Evolutionary conservation across 805 yeast genomes (phyloP).

Genomic region (Yamadazyma insecticola): DNA sequence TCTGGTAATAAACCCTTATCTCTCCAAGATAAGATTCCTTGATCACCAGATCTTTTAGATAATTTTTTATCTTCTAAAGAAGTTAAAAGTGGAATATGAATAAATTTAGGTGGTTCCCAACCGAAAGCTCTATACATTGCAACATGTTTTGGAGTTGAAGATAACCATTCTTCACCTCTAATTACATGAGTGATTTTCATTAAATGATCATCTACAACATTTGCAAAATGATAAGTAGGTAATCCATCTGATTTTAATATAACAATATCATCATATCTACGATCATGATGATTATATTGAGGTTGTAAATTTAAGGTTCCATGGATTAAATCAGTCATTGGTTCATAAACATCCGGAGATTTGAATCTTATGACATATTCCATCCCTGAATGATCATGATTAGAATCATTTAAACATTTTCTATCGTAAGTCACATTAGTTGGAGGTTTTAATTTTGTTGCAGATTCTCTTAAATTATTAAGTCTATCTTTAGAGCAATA

Average conservation of each 20-base stretch:
- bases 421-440: slow-evolving; percentile 91
- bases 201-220: slow-evolving; percentile 88
- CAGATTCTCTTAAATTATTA: slow-evolving; percentile 62
- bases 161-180: slow-evolving; percentile 97
- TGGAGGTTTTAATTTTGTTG: slow-evolving; percentile 74
- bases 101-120: slow-evolving; percentile 75
- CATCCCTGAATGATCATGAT: slow-evolving; percentile 22
- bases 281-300: slow-evolving; percentile 64
- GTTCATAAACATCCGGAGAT: slow-evolving; percentile 67
- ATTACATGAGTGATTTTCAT: slow-evolving; percentile 93
- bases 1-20: slow-evolving; percentile 69
- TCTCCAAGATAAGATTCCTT: slow-evolving; percentile 58
- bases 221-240: slow-evolving; percentile 97
- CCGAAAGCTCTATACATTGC: slow-evolving; percentile 83
- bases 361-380: slow-evolving; percentile 61
- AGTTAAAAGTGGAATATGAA: slow-evolving; percentile 89
- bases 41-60: slow-evolving; percentile 82
- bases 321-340: slow-evolving; percentile 69
- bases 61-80: slow-evolving; percentile 69
- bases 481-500: slow-evolving; percentile 80
- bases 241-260: slow-evolving; percentile 87
- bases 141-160: slow-evolving; percentile 92
- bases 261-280: slow-evolving; percentile 85
- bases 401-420: slow-evolving; percentile 52
- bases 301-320: slow-evolving; percentile 76